Evolutionary conservation across 495 filamentous ascomycete genomes (phyloP).

Genomic region (Hypoxylon cercidicola): DNA sequence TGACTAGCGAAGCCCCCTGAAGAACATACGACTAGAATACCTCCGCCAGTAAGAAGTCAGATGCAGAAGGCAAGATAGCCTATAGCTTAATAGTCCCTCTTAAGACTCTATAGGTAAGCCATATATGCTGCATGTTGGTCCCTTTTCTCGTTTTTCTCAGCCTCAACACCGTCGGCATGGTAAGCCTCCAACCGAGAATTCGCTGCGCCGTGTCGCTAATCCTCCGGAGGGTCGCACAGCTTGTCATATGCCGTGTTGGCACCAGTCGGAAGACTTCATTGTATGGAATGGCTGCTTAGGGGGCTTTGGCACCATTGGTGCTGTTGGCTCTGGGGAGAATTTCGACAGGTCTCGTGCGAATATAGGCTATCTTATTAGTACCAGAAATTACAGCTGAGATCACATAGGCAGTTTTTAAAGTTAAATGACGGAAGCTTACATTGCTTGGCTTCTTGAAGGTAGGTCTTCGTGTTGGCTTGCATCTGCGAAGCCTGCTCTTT

Average conservation of each 20-base stretch:
- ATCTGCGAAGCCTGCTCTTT: too few relatives aligned
- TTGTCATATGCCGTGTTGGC: constrained; percentile 14
- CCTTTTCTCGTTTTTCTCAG: constrained; percentile 21
- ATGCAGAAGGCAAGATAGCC: neutral
- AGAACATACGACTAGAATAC: constrained; percentile 1
- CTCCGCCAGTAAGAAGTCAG: neutral
- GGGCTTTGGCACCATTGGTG: neutral
- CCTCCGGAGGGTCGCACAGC: constrained; percentile 1
- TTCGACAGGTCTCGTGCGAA: too few relatives aligned
- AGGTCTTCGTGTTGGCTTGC: too few relatives aligned
- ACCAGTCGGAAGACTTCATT: constrained; percentile 8
- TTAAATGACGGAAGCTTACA: too few relatives aligned
- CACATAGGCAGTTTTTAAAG: too few relatives aligned
- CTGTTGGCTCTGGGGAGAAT: too few relatives aligned
- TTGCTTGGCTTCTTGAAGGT: too few relatives aligned
- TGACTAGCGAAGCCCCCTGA: constrained; percentile 24
- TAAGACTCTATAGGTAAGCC: constrained; percentile 12
- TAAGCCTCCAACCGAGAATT: constrained; percentile 16
- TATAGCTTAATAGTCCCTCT: constrained; percentile 16
- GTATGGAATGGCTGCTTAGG: constrained; percentile 4
- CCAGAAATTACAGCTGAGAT: too few relatives aligned
- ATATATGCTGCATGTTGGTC: neutral
- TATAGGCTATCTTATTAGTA: too few relatives aligned
- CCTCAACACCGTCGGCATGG: constrained; percentile 13
- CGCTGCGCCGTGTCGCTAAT: constrained; percentile 9